A percentile compares a stretch with the other conserved stretches of the same genome.
Conservation (phyloP, 805 yeast genomes). For the Candida xiaguanensis region DNA sequence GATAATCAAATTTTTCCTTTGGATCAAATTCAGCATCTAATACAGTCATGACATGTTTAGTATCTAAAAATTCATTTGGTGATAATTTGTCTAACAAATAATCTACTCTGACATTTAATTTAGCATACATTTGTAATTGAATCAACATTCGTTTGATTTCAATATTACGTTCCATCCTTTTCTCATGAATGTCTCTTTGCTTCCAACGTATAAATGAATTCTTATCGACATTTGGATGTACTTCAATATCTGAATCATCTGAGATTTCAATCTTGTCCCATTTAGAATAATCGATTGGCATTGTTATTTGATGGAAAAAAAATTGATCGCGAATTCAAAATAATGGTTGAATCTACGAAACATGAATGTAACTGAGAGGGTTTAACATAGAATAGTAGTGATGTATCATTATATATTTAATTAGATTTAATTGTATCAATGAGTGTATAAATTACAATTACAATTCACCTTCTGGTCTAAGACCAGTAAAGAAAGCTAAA, state of each 20-base stretch:
- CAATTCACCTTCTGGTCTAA: slow-evolving; percentile 39
- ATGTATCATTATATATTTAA: no score
- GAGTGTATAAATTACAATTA: no score
- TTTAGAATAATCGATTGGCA: slow-evolving; percentile 92
- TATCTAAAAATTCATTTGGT: slow-evolving; percentile 28
- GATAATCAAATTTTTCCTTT: slow-evolving; percentile 51
- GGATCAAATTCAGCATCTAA: slow-evolving; percentile 54
- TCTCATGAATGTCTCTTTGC: slow-evolving; percentile 94
- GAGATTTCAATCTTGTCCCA: slow-evolving; percentile 97
- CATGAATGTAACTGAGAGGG: not conserved
- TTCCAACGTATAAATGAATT: slow-evolving; percentile 91
- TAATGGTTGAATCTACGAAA: no score
- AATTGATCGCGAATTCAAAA: no score
- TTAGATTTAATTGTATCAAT: no score
- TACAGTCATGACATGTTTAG: slow-evolving; percentile 29
- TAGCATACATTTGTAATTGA: slow-evolving; percentile 77
- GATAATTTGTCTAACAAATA: slow-evolving; percentile 45
- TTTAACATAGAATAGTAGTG: no score
- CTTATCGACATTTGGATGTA: slow-evolving; percentile 97
- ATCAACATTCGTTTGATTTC: slow-evolving; percentile 74
- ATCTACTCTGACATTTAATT: slow-evolving; percentile 72
- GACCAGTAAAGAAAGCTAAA: slow-evolving; percentile 58
- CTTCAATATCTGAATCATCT: slow-evolving; percentile 96
- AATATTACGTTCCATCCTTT: slow-evolving; percentile 73
- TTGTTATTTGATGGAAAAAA: slow-evolving; percentile 27